Conservation (phyloP, 805 yeast genomes). For the Clavispora fructus region DNA sequence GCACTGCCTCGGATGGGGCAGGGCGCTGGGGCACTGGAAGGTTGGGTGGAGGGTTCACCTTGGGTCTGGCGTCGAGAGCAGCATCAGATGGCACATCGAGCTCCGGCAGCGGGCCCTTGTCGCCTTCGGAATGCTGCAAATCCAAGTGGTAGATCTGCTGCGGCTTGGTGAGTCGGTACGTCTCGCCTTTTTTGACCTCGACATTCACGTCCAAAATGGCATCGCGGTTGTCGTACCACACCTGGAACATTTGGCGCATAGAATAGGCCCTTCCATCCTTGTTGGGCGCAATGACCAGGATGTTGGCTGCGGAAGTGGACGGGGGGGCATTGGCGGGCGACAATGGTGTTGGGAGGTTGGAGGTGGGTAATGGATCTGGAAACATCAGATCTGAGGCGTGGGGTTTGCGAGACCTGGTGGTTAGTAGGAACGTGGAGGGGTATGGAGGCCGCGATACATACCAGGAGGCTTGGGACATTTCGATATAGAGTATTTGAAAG, state of each 20-base stretch:
- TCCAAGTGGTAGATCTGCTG: conserved; percentile 34
- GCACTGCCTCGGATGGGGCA: background rate
- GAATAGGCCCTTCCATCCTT: conserved; percentile 41
- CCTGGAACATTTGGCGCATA: conserved; percentile 47
- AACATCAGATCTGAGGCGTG: background rate
- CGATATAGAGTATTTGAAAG: conserved; percentile 6
- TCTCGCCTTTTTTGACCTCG: conserved; percentile 17
- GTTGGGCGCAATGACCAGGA: conserved; percentile 28
- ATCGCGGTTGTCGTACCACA: conserved; percentile 40
- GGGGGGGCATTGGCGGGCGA: background rate
- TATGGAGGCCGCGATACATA: conserved; percentile 3
- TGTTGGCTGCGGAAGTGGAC: background rate
- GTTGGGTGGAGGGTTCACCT: conserved; percentile 9
- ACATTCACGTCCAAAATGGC: conserved; percentile 14
- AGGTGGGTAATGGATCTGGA: background rate
- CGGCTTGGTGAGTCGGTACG: conserved; percentile 27
- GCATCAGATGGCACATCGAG: background rate
- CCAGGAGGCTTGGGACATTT: conserved; percentile 11
- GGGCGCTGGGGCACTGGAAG: conserved; percentile 2
- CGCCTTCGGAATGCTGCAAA: conserved; percentile 14
- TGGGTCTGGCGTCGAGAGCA: background rate
- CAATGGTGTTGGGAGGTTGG: background rate
- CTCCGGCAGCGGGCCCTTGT: background rate
- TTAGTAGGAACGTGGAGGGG: background rate
- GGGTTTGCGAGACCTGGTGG: background rate